These are phyloP conservation scores for Talaromyces nanjingensis DNA, from an alignment of 495 filamentous ascomycete species.

Conservation along the genomic window DNA sequence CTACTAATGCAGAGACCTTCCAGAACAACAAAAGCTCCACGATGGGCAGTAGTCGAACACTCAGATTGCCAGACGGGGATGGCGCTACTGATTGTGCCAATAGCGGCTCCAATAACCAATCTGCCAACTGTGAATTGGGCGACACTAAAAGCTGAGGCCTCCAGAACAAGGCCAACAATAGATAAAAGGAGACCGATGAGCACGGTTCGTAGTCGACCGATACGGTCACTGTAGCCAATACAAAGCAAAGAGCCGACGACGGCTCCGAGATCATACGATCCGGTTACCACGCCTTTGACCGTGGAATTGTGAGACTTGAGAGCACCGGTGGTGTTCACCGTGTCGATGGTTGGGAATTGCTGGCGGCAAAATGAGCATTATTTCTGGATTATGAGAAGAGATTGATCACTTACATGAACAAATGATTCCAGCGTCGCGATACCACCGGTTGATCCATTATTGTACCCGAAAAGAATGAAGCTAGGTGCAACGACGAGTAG, in stretches of 20 bases:
- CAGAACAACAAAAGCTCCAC: slow-evolving; percentile 40
- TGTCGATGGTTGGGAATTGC: slow-evolving; percentile 41
- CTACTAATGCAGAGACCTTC: slow-evolving; percentile 48
- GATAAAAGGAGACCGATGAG: slow-evolving; percentile 41
- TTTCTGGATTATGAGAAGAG: too few species aligned
- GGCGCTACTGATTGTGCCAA: slow-evolving; percentile 52
- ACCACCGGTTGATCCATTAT: slow-evolving; percentile 24
- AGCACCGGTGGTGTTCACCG: slow-evolving; percentile 22
- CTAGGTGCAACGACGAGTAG: slow-evolving; percentile 31
- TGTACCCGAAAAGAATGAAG: slow-evolving; percentile 30
- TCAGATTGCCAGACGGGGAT: slow-evolving; percentile 48
- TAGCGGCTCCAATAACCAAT: slow-evolving; percentile 49
- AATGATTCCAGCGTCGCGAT: slow-evolving; percentile 22
- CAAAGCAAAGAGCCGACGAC: slow-evolving; percentile 15
- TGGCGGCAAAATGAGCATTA: slow-evolving; percentile 2
- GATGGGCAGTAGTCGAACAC: slow-evolving; percentile 23
- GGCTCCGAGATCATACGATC: slow-evolving; percentile 23
- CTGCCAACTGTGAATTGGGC: slow-evolving; percentile 35
- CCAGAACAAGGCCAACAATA: slow-evolving; percentile 43
- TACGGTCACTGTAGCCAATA: slow-evolving; percentile 27
- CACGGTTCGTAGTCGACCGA: slow-evolving; percentile 52
- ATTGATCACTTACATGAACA: slow-evolving; percentile 11
- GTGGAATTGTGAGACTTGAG: slow-evolving; percentile 21
- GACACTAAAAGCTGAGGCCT: slow-evolving; percentile 35
- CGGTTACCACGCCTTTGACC: slow-evolving; percentile 25